Conservation (phyloP, 805 yeast genomes). For the Clavispora phyllophila region DNA sequence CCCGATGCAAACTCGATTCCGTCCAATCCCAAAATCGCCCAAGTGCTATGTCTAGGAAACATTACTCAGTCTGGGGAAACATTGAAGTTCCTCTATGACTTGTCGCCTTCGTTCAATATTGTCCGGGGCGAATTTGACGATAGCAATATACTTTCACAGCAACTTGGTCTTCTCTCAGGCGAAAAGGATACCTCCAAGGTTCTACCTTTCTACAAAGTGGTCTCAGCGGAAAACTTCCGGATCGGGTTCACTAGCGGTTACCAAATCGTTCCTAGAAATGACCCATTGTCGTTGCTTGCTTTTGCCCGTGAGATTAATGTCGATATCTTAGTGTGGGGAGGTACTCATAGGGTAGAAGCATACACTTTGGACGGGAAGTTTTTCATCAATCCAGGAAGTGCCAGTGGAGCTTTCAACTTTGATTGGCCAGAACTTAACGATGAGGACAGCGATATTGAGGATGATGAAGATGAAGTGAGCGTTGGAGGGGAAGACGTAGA, state of each 20-base stretch:
- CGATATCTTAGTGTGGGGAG: constrained; percentile 88
- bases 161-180: constrained; percentile 17
- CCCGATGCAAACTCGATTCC: constrained; percentile 49
- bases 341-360: constrained; percentile 89
- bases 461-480: constrained; percentile 20
- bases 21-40: constrained; percentile 62
- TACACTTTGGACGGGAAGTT: constrained; percentile 88
- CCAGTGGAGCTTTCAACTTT: constrained; percentile 82
- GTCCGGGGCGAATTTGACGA: constrained; percentile 84
- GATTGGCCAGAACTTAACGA: constrained; percentile 54
- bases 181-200: constrained; percentile 7
- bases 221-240: constrained; percentile 63
- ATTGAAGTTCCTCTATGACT: constrained; percentile 53
- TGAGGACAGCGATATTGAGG: too few relatives aligned
- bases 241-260: constrained; percentile 86
- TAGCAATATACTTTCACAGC: constrained; percentile 32
- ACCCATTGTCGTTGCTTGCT: constrained; percentile 76
- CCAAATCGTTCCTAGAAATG: constrained; percentile 77
- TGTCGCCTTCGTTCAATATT: constrained; percentile 68
- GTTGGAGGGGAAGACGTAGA: constrained; percentile 32
- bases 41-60: constrained; percentile 83
- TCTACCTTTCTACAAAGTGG: constrained; percentile 60
- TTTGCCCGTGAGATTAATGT: constrained; percentile 89
- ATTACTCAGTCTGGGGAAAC: constrained; percentile 64
- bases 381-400: constrained; percentile 95